Percentiles rank a stretch among this genome's conserved stretches.
Evolutionary conservation across 2,329 filamentous ascomycete species (phyloP).

Genomic region (Cladosporium sp.): DNA sequence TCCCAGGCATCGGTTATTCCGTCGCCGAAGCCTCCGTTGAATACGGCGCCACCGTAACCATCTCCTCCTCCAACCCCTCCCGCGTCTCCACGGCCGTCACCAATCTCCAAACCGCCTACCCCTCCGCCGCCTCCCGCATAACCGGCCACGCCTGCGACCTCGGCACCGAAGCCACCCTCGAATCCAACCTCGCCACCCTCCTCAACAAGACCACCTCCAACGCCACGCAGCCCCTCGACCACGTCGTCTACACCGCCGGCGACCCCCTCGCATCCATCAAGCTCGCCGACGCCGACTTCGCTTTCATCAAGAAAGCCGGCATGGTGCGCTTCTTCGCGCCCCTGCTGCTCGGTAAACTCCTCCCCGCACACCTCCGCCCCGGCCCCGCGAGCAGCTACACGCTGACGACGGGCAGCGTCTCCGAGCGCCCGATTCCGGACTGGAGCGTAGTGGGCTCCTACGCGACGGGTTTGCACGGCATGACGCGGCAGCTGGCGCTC

Average conservation of each 20-base stretch:
- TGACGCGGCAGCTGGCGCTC: constrained; percentile 52
- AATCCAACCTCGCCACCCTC: constrained; percentile 42
- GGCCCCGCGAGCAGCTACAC: constrained; percentile 45
- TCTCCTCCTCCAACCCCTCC: constrained; percentile 52
- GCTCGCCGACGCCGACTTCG: constrained; percentile 38
- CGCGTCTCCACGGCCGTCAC: constrained; percentile 45
- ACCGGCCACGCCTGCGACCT: constrained; percentile 45
- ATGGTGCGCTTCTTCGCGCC: constrained; percentile 48
- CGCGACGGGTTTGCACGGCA: constrained; percentile 46
- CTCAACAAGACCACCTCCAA: constrained; percentile 35
- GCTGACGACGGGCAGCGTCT: constrained; percentile 50
- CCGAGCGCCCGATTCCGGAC: constrained; percentile 45
- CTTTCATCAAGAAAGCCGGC: constrained; percentile 34
- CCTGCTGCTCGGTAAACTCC: constrained; percentile 48
- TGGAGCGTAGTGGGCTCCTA: constrained; percentile 47
- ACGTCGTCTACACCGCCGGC: constrained; percentile 54
- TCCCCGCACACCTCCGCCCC: constrained; percentile 38
- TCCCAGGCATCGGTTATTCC: constrained; percentile 55
- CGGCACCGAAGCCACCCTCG: constrained; percentile 39
- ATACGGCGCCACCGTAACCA: constrained; percentile 50
- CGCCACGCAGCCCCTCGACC: constrained; percentile 40
- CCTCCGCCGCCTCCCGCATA: constrained; percentile 35
- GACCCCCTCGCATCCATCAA: constrained; percentile 37
- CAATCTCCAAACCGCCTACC: constrained; percentile 40
- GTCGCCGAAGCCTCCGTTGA: constrained; percentile 54